Percentiles rank a stretch among this genome's conserved stretches.
phyloP scores from a whole-genome alignment of 2,329 filamentous ascomycete genomes.

The Aspergillus sp. region DNA sequence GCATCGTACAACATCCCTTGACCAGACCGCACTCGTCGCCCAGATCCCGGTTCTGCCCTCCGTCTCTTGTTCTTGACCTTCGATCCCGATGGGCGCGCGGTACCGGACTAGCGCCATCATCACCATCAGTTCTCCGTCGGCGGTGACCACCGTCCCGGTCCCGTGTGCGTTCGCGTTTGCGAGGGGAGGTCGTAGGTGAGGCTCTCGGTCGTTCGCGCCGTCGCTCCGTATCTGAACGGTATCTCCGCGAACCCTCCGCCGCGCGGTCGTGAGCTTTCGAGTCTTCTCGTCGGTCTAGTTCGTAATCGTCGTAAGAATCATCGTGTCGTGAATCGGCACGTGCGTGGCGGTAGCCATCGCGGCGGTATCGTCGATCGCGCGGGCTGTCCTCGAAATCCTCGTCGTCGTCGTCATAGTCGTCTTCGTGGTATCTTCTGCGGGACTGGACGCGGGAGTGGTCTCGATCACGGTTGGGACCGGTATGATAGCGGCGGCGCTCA shows the following conservation, averaged over 20 bases:
- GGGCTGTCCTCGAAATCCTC: constrained; percentile 20
- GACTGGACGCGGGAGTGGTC: constrained; percentile 18
- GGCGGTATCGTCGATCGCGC: constrained; percentile 23
- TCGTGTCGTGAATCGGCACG: constrained; percentile 25
- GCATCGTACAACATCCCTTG: constrained; percentile 11
- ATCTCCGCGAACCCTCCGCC: constrained; percentile 7
- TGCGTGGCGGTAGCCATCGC: constrained; percentile 17
- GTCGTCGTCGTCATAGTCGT: constrained; percentile 24
- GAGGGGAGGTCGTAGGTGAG: constrained; percentile 38
- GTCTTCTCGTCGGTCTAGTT: constrained; percentile 16
- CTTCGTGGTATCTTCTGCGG: constrained; percentile 20
- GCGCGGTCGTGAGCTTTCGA: constrained; percentile 2
- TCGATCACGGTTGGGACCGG: constrained; percentile 25
- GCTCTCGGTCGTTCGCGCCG: constrained; percentile 33
- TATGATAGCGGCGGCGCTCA: no score
- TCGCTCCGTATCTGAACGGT: constrained; percentile 10
- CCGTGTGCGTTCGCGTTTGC: constrained; percentile 32
- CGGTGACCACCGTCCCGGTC: constrained; percentile 34
- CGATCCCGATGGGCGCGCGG: constrained; percentile 10
- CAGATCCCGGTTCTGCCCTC: constrained; percentile 21
- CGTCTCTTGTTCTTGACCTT: constrained; percentile 13
- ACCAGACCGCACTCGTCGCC: constrained; percentile 7
- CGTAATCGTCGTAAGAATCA: constrained; percentile 18
- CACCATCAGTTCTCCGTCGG: constrained; percentile 27
- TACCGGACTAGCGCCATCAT: constrained; percentile 30